Conservation (phyloP, 441 rosid species). For the Erysimum pusillum region DNA sequence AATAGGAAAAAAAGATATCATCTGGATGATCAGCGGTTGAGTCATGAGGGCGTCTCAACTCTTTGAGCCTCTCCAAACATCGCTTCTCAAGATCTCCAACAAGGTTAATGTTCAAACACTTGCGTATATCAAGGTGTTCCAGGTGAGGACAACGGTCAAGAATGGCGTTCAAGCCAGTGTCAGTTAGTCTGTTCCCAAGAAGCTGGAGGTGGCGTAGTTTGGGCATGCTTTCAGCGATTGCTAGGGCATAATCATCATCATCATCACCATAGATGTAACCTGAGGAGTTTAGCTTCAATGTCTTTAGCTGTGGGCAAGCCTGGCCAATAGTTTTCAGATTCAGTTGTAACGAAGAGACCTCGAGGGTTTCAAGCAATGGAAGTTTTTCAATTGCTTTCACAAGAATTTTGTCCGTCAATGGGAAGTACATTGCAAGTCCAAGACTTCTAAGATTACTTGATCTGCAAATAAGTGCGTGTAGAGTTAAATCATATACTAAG, state of each 20-base stretch:
- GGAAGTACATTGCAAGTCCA: constrained; percentile 44
- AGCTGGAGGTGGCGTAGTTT: constrained; percentile 59
- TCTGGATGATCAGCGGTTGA: constrained; percentile 49
- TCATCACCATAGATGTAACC: constrained; percentile 18
- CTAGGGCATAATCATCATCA: constrained; percentile 62
- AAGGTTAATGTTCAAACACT: constrained; percentile 58
- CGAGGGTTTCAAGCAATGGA: constrained; percentile 65
- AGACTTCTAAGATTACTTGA: constrained; percentile 53
- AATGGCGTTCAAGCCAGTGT: constrained; percentile 62
- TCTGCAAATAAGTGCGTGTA: constrained; percentile 42
- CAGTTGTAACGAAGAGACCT: constrained; percentile 43
- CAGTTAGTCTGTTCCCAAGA: constrained; percentile 61
- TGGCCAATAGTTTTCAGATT: constrained; percentile 50
- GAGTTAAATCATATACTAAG: background rate
- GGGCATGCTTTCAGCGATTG: constrained; percentile 64
- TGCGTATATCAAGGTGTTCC: constrained; percentile 61
- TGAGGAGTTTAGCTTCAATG: constrained; percentile 53
- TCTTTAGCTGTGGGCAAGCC: constrained; percentile 56
- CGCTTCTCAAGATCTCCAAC: constrained; percentile 49
- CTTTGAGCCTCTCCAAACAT: constrained; percentile 55
- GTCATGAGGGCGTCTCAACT: constrained; percentile 50
- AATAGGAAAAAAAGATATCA: constrained; percentile 19
- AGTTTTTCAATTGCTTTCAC: constrained; percentile 50
- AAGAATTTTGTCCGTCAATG: constrained; percentile 52
- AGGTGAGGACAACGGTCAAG: constrained; percentile 61